phyloP scores from a whole-genome alignment of 768 basidiomycete genomes.

The Tulasnella sp. region DNA sequence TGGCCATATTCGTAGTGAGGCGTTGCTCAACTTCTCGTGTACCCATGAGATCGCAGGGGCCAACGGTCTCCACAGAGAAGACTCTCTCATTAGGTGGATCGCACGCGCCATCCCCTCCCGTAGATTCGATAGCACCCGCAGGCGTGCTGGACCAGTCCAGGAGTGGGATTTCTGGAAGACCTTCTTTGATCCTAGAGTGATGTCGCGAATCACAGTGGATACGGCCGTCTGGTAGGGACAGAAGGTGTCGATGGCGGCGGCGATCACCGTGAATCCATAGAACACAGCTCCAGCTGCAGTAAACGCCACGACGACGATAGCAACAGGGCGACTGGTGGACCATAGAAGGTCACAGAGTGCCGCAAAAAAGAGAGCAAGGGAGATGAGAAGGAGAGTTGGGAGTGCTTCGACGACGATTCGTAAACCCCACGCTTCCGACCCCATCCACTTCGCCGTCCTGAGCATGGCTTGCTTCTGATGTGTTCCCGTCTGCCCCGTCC shows the following conservation, averaged over 20 bases:
- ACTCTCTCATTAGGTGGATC: too few relatives aligned
- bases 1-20: too few relatives aligned
- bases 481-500: neutral
- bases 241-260: neutral
- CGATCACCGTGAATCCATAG: neutral
- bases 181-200: neutral
- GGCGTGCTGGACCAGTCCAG: too few relatives aligned
- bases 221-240: slow-evolving; percentile 4
- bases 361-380: neutral
- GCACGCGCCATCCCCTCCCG: too few relatives aligned
- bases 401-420: neutral
- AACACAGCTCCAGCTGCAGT: neutral
- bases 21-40: too few relatives aligned
- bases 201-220: neutral
- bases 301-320: slow-evolving; percentile 1
- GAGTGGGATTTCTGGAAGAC: too few relatives aligned
- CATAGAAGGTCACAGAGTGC: neutral
- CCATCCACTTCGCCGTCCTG: neutral
- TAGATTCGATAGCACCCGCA: too few relatives aligned
- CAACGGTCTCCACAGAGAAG: too few relatives aligned
- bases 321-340: neutral
- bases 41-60: too few relatives aligned
- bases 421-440: neutral
- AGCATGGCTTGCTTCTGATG: neutral
- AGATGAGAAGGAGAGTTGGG: neutral